Base-by-base conservation (phyloP, 768 basidiomycete genomes). In the Tricholoma flavovirens region DNA sequence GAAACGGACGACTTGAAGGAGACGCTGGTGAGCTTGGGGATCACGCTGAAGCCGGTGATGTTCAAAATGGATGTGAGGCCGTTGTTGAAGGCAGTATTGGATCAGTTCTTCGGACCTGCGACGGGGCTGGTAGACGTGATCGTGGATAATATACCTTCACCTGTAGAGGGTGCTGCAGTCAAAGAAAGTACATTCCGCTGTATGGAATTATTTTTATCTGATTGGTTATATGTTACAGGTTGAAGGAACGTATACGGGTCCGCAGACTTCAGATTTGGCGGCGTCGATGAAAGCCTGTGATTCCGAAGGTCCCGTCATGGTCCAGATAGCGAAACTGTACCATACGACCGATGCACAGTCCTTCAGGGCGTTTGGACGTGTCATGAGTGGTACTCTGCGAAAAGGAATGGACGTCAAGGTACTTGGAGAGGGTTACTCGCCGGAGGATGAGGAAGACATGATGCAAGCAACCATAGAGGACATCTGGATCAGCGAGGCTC, bases 381-480 rank as follows among this genome's bases (percentile, higher is more conserved):
- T 99, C 15, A 77, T 98, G 69, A 93, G 92, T 62, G 97, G 97
- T 17, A 97, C 95, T 0, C 71, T 98, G 21, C 77, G 79, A 63
- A 88, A 88, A 62, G 93, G 93, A 11, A 80, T 83, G 78, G 77
- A 85, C 32, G 78, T 99, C 60, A 98, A 97, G 74, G 95, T 98
- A n/a, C 77, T 99, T 6, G 97, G 97, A 55, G 97, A 98, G 69
- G 93, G 93, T 0, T 99, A 95, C 70, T 96, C 94, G 12, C 90
- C 92, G n/a, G 96, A 98, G 65, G 97, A 99, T 61, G 96, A 98
- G 73, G 97, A 99, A 72, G 97, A 99, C 66, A 96, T 98, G 93
- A 82, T 90, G 69, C 86, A 84, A 59, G 84, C 83, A 12, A 81
- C 76, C 2, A 82, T 97, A 2, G 95, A 98, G 62, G 87, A 88